Evolutionary conservation across 129 eudicot species (phyloP).

Genomic region (Sambucus nigra): DNA sequence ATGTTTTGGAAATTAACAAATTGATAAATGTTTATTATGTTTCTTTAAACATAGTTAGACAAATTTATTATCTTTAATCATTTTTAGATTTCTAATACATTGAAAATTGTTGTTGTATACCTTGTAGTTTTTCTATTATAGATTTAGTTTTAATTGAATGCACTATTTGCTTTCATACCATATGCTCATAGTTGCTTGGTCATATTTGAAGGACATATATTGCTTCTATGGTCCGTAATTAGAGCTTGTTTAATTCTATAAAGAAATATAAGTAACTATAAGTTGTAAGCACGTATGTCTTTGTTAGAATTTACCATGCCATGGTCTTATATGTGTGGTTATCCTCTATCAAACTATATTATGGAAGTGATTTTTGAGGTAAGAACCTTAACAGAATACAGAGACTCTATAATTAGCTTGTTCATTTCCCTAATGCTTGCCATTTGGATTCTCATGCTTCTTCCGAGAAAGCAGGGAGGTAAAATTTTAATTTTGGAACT

Average conservation of each 20-base stretch:
- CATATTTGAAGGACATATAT: neutral
- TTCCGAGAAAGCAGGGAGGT: conserved; percentile 75
- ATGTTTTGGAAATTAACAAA: too few relatives aligned
- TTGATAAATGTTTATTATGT: too few relatives aligned
- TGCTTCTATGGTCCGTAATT: neutral
- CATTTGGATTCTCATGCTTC: conserved; percentile 77
- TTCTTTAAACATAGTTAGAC: too few relatives aligned
- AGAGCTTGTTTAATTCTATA: neutral
- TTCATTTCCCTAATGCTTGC: conserved; percentile 64
- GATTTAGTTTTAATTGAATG: too few relatives aligned
- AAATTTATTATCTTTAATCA: too few relatives aligned
- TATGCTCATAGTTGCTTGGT: too few relatives aligned
- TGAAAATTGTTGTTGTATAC: too few relatives aligned
- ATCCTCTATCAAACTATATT: neutral
- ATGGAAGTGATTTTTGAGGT: conserved; percentile 35
- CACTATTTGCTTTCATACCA: too few relatives aligned
- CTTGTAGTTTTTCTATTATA: too few relatives aligned
- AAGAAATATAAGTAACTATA: neutral
- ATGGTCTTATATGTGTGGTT: neutral
- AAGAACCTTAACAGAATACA: conserved; percentile 75
- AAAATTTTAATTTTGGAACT: conserved; percentile 4
- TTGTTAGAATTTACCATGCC: neutral
- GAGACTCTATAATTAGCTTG: conserved; percentile 86
- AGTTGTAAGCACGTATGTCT: neutral
- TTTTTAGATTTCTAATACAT: too few relatives aligned